phyloP scores from a whole-genome alignment of 768 basidiomycete species.

The Auricularia heimuer region DNA sequence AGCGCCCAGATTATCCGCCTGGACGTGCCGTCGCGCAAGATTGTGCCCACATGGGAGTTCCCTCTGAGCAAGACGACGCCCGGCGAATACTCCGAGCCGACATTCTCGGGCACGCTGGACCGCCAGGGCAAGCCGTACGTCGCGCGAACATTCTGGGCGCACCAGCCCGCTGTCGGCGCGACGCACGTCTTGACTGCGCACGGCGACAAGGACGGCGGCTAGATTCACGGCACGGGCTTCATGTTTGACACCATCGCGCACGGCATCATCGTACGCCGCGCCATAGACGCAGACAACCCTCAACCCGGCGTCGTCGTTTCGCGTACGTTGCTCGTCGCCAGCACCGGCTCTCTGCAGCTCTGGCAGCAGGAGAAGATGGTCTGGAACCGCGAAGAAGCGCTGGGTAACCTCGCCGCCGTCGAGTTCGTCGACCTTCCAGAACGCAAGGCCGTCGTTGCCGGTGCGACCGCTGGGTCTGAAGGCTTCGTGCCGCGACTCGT shows the following conservation, averaged over 20 bases:
- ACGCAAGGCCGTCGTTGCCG: constrained; percentile 26
- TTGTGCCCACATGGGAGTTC: constrained; percentile 45
- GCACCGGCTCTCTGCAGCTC: constrained; percentile 67
- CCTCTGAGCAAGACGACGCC: constrained; percentile 34
- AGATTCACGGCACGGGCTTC: constrained; percentile 40
- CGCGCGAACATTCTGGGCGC: constrained; percentile 59
- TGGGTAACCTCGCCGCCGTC: constrained; percentile 51
- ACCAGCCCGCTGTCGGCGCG: constrained; percentile 39
- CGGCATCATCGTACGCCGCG: constrained; percentile 54
- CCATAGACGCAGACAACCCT: constrained; percentile 41
- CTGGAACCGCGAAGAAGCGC: constrained; percentile 77
- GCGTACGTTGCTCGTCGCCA: constrained; percentile 50
- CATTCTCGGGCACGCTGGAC: constrained; percentile 50
- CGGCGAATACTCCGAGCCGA: constrained; percentile 33
- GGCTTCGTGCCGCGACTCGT: constrained; percentile 38
- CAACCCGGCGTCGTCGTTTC: constrained; percentile 27
- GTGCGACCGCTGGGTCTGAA: constrained; percentile 28
- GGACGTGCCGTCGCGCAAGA: constrained; percentile 28
- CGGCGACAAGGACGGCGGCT: constrained; percentile 24
- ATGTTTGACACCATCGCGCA: constrained; percentile 55
- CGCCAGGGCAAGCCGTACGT: constrained; percentile 43
- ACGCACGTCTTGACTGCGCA: constrained; percentile 45
- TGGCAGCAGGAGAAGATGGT: constrained; percentile 52
- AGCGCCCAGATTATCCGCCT: constrained; percentile 46
- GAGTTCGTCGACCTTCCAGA: constrained; percentile 77